Percentiles rank a stretch among this genome's conserved stretches.
Evolutionary conservation across 2,329 filamentous ascomycete genomes (phyloP).

Genomic region (Colletotrichum sp.): DNA sequence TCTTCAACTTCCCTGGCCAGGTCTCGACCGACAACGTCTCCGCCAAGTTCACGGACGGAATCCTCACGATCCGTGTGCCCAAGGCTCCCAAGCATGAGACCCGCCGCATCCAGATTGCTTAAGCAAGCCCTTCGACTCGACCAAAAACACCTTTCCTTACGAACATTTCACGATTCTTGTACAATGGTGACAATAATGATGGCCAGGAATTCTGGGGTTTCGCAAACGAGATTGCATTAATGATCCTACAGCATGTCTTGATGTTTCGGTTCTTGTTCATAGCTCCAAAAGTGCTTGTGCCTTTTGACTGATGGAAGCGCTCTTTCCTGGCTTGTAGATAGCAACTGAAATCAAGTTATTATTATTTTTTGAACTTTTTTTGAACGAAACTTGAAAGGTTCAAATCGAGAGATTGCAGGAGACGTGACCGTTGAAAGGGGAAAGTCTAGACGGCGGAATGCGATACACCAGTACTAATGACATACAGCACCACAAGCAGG

Average conservation of each 20-base stretch:
- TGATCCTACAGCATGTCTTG: background rate
- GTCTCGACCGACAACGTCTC: conserved; percentile 67
- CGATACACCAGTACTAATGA: background rate
- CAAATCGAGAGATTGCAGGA: background rate
- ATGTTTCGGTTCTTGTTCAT: background rate
- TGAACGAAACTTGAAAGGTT: background rate
- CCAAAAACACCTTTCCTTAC: background rate
- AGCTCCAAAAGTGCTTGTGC: background rate
- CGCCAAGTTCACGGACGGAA: conserved; percentile 68
- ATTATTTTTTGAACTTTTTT: background rate
- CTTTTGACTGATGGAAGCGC: background rate
- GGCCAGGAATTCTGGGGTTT: background rate
- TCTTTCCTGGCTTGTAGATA: background rate
- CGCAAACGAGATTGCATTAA: background rate
- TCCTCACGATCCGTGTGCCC: conserved; percentile 68
- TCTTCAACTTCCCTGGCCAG: conserved; percentile 69
- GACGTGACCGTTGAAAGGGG: background rate
- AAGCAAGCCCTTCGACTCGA: conserved; percentile 10
- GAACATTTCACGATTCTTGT: background rate
- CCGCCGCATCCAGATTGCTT: conserved; percentile 61
- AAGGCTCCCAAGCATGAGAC: conserved; percentile 66
- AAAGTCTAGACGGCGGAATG: background rate
- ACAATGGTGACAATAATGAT: background rate
- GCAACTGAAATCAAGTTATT: background rate
- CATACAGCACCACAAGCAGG: background rate